Percentiles rank a stretch among this genome's conserved stretches.
These are phyloP conservation scores for Cryphonectria radicalis DNA, from an alignment of 2,329 filamentous ascomycete genomes.

Conservation along the genomic window DNA sequence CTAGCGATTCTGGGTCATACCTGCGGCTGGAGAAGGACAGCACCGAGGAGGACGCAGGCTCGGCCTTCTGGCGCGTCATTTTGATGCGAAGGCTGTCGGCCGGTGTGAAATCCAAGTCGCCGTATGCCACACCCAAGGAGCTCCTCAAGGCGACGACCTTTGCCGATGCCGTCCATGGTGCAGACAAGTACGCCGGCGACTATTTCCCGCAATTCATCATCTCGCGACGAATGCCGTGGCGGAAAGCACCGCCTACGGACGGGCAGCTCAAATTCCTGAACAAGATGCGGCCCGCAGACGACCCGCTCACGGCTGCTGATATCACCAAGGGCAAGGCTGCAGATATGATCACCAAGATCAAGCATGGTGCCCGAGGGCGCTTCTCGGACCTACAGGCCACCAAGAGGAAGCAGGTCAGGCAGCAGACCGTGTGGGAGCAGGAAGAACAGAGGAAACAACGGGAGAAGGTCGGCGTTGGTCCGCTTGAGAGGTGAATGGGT, in stretches of 20 bases:
- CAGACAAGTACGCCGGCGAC: constrained; percentile 76
- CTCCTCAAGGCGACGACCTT: constrained; percentile 71
- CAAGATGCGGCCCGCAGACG: constrained; percentile 59
- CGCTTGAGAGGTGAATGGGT: constrained; percentile 42
- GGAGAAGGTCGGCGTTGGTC: constrained; percentile 61
- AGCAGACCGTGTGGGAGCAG: constrained; percentile 43
- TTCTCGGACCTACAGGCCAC: constrained; percentile 58
- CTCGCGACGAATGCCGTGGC: constrained; percentile 69
- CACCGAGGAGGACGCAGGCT: constrained; percentile 36
- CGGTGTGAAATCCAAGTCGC: constrained; percentile 50
- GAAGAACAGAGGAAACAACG: constrained; percentile 45
- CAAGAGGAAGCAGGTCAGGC: constrained; percentile 53
- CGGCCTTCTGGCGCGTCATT: constrained; percentile 47
- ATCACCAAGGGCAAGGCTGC: constrained; percentile 80
- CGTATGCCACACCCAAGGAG: constrained; percentile 70
- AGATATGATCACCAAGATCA: constrained; percentile 93
- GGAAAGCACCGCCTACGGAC: constrained; percentile 64
- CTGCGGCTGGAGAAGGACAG: constrained; percentile 55
- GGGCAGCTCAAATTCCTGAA: constrained; percentile 73
- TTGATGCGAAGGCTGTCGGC: constrained; percentile 54
- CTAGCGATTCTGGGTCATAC: constrained; percentile 65
- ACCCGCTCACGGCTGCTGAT: constrained; percentile 57
- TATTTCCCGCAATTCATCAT: constrained; percentile 73
- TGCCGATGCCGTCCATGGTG: constrained; percentile 77
- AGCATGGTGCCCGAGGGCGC: constrained; percentile 74